phyloP scores from a whole-genome alignment of 2,329 filamentous ascomycete genomes.

The Penicillium sp. region DNA sequence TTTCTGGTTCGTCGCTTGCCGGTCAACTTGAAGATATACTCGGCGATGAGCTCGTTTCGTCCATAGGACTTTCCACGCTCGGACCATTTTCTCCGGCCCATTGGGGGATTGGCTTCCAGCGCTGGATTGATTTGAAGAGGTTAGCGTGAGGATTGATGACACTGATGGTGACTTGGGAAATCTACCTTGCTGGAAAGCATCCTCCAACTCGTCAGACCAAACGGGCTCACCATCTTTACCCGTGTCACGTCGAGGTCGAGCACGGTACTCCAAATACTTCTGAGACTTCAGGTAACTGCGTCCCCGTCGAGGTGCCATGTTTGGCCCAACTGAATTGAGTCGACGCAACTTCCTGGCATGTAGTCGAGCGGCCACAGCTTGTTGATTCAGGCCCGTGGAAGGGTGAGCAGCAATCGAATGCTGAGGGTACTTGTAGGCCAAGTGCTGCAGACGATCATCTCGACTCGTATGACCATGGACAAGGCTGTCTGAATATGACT shows the following conservation, averaged over 20 bases:
- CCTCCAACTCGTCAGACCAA: constrained; percentile 44
- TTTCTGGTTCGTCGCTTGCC: constrained; percentile 51
- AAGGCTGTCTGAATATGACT: constrained; percentile 34
- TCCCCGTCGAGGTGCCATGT: constrained; percentile 22
- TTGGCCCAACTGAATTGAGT: constrained; percentile 30
- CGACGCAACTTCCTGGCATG: constrained; percentile 33
- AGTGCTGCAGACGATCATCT: constrained; percentile 32
- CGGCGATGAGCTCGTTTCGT: constrained; percentile 57
- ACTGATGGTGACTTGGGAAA: background rate
- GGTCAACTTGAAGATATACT: constrained; percentile 52
- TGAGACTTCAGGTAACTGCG: constrained; percentile 37
- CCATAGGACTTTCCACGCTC: constrained; percentile 50
- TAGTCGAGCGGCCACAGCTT: constrained; percentile 26
- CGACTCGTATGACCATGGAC: constrained; percentile 25
- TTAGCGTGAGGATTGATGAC: constrained; percentile 10
- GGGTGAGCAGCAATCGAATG: constrained; percentile 23
- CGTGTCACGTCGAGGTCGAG: constrained; percentile 39
- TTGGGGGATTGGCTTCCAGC: constrained; percentile 51
- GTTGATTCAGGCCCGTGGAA: constrained; percentile 22
- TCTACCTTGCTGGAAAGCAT: constrained; percentile 45
- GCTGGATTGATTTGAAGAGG: constrained; percentile 27
- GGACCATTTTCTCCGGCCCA: constrained; percentile 52
- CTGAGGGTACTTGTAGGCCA: constrained; percentile 34
- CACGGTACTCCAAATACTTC: constrained; percentile 41
- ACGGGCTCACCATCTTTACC: constrained; percentile 40